Evolutionary conservation across 768 basidiomycete species (phyloP), one percentile per base, ranked within the genome.

Genomic region (Termitomyces sp.): DNA sequence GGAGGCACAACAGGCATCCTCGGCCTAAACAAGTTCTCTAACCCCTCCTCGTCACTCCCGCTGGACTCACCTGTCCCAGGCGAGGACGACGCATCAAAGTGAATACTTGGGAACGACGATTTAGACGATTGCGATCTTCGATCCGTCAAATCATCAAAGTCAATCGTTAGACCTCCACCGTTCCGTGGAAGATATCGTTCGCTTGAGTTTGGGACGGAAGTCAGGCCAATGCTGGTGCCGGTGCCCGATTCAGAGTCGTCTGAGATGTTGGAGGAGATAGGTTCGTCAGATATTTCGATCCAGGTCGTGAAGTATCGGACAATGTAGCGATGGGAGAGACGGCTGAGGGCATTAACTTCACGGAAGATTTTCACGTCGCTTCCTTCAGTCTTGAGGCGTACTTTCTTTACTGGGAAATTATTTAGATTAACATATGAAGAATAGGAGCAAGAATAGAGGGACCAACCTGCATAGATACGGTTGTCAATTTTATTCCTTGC

Each of bases 301-400:
- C 92, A 93, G 5, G 91, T 91, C 2, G 91, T 93, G 70, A 86
- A 93, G 70, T 95, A 97, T 44, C 94, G 84, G 20, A 97, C 95
- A 65, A 98, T 89, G 73, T 88, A 91, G 8, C 89, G 87, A 69
- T 98, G 95, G 42, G 87, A 90, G 31, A 98, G 81, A 34, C 87
- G 78, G 65, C 90, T 92, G n/a, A 97, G 76, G 0, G 91, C 91
- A 60, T 90, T 91, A 49, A 96, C 93, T 71, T 97, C 94, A 4
- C 95, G 81, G 68, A 93, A 91, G 58, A 97, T 94, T 73, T 88
- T 94, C 57, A 80, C 83, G 67, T 95, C 93, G 61, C 85, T 91
- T 65, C 93, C 89, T 57, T 80, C 78, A 0, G 85, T 85, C 44
- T 86, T 85, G 18, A 96, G 79, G 47, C 87, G 86, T 63, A 98